Base-by-base conservation (phyloP, 1,284 basidiomycete genomes). In the Earliella scabrosa region DNA sequence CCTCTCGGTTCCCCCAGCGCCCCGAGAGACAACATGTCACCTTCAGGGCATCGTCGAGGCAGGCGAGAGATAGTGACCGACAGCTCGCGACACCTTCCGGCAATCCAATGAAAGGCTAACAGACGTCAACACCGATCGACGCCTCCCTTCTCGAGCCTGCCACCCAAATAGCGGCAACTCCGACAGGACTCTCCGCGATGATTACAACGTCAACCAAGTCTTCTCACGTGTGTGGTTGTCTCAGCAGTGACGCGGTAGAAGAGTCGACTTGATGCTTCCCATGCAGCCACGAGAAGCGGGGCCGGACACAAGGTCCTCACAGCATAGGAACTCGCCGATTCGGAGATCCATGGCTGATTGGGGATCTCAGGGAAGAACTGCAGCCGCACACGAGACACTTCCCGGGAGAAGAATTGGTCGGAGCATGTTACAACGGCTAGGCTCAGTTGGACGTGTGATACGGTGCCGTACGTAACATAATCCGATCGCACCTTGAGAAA, bases 401-500 rank as follows among this genome's bases (percentile, higher is more conserved):
- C 23, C 35, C 7, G 24, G 29, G 3, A 36, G 45, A 46, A 51
- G 26, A 14, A 11, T 35, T 32, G 31, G 34, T 14, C 23, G 39
- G 41, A 44, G 34, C 31, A 39, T 31, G 21, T 10, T 34, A 32
- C 31, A 7, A 32, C 52, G 45, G 45, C 44, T 35, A 27, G 29
- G 53, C 54, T 50, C 24, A 51, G 27, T 44, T 52, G 52, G 54
- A 45, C 48, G 46, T 41, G 34, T 41, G 50, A 51, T 45, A 39
- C 29, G 23, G 41, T 43, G 21, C 20, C 24, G 52, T 61, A 62
- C 60, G 60, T 62, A 62, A 59, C 43, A 18, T 23, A 13, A 18
- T 20, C 43, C 49, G 26, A 43, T 39, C 41, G 48, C 45, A 34
- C 23, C 46, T 47, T 32, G 38, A 29, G 49, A 51, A 51, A 18